These are phyloP conservation scores for Entrophospora sp. DNA, from an alignment of 192 early-diverging fungal species.

Conservation along the genomic window DNA sequence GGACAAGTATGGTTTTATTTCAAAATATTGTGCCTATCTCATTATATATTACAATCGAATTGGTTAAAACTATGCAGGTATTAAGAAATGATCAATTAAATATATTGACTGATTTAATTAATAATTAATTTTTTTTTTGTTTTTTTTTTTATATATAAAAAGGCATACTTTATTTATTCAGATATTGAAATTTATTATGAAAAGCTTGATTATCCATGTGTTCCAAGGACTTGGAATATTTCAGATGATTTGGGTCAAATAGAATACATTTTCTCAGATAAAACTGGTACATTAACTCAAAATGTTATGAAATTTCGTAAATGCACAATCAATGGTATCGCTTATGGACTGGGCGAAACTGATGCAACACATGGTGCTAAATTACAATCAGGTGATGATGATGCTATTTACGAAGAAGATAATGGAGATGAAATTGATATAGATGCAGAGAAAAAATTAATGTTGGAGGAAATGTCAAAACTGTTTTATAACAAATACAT, in stretches of 20 bases:
- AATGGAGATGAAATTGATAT: slow-evolving; percentile 29
- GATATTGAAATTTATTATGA: slow-evolving; percentile 88
- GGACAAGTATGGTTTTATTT: too few relatives aligned
- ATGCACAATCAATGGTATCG: slow-evolving; percentile 74
- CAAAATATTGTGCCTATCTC: too few relatives aligned
- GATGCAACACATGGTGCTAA: slow-evolving; percentile 35
- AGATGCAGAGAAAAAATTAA: slow-evolving; percentile 39
- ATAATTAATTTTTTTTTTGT: slow-evolving; percentile 13
- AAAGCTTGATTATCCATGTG: slow-evolving; percentile 62
- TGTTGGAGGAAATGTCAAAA: slow-evolving; percentile 45
- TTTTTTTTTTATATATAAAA: slow-evolving; percentile 87
- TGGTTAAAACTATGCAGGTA: slow-evolving; percentile 80
- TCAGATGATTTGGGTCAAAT: slow-evolving; percentile 91
- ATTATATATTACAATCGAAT: slow-evolving; percentile 87
- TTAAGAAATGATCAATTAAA: slow-evolving; percentile 3
- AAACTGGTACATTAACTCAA: too few relatives aligned
- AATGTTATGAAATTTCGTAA: too few relatives aligned
- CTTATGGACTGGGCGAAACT: slow-evolving; percentile 68
- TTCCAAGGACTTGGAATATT: slow-evolving; percentile 78
- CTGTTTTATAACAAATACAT: slow-evolving; percentile 53
- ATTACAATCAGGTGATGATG: slow-evolving; percentile 23
- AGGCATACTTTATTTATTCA: too few relatives aligned
- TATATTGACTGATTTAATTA: background rate
- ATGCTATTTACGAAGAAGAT: slow-evolving; percentile 26
- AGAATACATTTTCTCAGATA: slow-evolving; percentile 93